Evolutionary conservation across 1,284 basidiomycete genomes (phyloP).

Genomic region (Flammula alnicola): DNA sequence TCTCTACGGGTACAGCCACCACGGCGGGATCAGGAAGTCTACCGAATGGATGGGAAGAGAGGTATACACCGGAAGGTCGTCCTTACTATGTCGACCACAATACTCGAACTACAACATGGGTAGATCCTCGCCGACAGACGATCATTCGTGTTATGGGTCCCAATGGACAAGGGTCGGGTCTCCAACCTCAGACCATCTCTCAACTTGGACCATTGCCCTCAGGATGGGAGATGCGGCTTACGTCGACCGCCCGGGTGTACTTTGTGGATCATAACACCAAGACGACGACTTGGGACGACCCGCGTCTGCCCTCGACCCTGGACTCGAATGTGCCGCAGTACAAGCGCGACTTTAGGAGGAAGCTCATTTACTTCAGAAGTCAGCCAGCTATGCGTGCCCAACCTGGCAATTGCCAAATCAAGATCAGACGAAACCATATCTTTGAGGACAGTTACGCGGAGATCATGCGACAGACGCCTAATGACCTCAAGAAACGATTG

Average conservation of each 20-base stretch:
- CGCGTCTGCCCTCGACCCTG: constrained; percentile 81
- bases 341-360: constrained; percentile 95
- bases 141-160: constrained; percentile 90
- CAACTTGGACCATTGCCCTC: constrained; percentile 92
- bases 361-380: constrained; percentile 96
- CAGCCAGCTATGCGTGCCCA: constrained; percentile 90
- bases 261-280: constrained; percentile 97
- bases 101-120: constrained; percentile 95
- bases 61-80: constrained; percentile 92
- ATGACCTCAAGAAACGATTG: constrained; percentile 91
- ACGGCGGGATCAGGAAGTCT: constrained; percentile 82
- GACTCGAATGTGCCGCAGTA: constrained; percentile 95
- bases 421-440: constrained; percentile 91
- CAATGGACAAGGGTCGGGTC: constrained; percentile 78
- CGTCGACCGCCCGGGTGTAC: constrained; percentile 91
- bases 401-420: constrained; percentile 94
- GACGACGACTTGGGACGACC: constrained; percentile 99
- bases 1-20: constrained; percentile 63
- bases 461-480: constrained; percentile 94
- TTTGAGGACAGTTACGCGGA: constrained; percentile 96
- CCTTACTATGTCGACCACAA: constrained; percentile 96
- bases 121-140: constrained; percentile 90
- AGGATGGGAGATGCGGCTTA: constrained; percentile 98
- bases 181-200: constrained; percentile 88
- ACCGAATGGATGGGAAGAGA: constrained; percentile 94